phyloP scores from a whole-genome alignment of 2,329 filamentous ascomycete genomes.

The Colletotrichum caudatum region DNA sequence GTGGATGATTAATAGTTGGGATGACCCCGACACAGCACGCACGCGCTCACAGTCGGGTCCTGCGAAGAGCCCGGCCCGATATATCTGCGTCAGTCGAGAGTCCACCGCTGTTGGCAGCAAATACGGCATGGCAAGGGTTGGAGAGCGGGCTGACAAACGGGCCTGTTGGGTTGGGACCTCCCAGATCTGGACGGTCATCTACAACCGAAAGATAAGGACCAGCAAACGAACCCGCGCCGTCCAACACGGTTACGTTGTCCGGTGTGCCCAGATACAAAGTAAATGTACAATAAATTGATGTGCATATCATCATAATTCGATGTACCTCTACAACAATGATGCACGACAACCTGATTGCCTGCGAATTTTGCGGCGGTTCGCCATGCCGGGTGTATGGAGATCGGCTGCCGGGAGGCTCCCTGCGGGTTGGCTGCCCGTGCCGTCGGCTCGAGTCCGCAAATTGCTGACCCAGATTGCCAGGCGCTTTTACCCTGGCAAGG shows the following conservation, averaged over 20 bases:
- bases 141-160: slow-evolving; percentile 5
- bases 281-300: too few species aligned
- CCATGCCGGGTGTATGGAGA: background rate
- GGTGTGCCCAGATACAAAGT: too few species aligned
- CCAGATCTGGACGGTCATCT: slow-evolving; percentile 18
- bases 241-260: background rate
- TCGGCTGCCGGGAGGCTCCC: background rate
- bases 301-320: too few species aligned
- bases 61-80: slow-evolving; percentile 15
- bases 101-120: background rate
- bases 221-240: background rate
- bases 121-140: background rate
- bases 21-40: slow-evolving; percentile 8
- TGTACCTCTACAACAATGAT: too few species aligned
- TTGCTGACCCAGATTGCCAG: slow-evolving; percentile 1
- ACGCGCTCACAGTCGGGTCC: slow-evolving; percentile 6
- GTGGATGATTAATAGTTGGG: background rate
- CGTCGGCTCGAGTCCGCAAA: slow-evolving; percentile 31
- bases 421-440: slow-evolving; percentile 30
- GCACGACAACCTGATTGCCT: background rate
- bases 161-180: slow-evolving; percentile 27
- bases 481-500: slow-evolving; percentile 25
- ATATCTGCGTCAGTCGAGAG: background rate
- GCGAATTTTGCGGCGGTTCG: slow-evolving; percentile 18
- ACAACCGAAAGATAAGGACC: background rate